Percentiles rank a stretch among this genome's conserved stretches.
Evolutionary conservation across 208 protist genomes (phyloP).

Genomic region (Porcisia hertigi): DNA sequence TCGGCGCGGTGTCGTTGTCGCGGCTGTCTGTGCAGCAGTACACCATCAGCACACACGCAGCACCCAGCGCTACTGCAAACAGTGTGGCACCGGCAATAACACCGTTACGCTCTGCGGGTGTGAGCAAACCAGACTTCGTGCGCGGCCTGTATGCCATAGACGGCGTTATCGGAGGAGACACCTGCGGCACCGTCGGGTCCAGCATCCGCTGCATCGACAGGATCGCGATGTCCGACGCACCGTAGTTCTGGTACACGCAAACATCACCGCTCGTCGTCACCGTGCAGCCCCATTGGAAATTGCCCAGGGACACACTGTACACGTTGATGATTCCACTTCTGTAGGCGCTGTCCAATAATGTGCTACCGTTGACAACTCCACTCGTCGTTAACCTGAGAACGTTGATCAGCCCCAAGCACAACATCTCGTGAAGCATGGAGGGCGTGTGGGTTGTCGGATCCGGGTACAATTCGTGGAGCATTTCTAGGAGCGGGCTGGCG

Average conservation of each 20-base stretch:
- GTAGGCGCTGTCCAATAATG: neutral
- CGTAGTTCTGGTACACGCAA: conserved; percentile 50
- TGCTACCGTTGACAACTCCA: neutral
- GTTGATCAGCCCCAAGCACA: conserved; percentile 3
- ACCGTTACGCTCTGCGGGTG: conserved; percentile 26
- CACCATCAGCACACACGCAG: too few relatives aligned
- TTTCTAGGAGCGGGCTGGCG: conserved; percentile 3
- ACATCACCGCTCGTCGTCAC: neutral
- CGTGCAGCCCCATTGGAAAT: conserved; percentile 8
- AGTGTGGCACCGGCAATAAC: conserved; percentile 31
- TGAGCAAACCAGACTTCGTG: neutral
- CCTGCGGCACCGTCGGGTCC: conserved; percentile 17
- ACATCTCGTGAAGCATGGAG: neutral
- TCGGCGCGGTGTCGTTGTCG: too few relatives aligned
- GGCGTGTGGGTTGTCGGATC: neutral
- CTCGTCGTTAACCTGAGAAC: neutral
- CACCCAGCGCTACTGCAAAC: too few relatives aligned
- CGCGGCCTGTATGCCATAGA: conserved; percentile 35
- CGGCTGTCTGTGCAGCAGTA: too few relatives aligned
- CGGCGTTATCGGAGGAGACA: conserved; percentile 25
- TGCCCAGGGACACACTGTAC: neutral
- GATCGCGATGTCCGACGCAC: conserved; percentile 34
- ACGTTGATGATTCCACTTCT: neutral
- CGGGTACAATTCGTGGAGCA: conserved; percentile 19
- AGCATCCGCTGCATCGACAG: conserved; percentile 33